Base-by-base conservation (phyloP, 2,329 filamentous ascomycete genomes). In the Akanthomyces muscarius region DNA sequence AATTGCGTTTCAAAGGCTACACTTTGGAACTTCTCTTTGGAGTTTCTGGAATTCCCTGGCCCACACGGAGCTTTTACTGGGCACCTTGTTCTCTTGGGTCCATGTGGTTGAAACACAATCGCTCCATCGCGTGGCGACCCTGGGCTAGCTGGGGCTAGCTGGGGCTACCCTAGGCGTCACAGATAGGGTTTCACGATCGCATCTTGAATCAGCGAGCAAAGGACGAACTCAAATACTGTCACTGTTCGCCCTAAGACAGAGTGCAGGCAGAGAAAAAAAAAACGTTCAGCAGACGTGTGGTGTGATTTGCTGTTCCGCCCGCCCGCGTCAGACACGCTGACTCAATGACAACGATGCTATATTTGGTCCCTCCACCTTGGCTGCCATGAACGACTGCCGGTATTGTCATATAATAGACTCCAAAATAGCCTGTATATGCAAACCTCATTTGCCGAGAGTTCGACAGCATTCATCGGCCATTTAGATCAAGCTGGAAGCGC, bases 141-240 rank as follows among this genome's bases (percentile, higher is more conserved):
- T 8, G 4, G 4, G 11, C 47, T 25, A 6, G 47, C 2, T 16
- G 47, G 38, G 33, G 18, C 41, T 25, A 55, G 33, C 53, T 21
- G 50, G 45, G 45, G 44, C 21, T 47, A 48, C 50, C 38, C 58
- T 28, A 23, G 48, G n/a, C n/a, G 59, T 61, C 59, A 30, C 59
- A 61, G 16, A 55, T 61, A 14, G 28, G 51, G 59, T 61, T 61
- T 61, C 59, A 61, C 42, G 50, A 48, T 54, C 28, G 47, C 25
- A 44, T 47, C 41, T 36, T 41, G 30, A 54, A 38, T 61, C 59
- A 55, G 18, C 36, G 21, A 41, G 47, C 38, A 53, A 25, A 30
- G 16, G 18, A 41, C 14, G 28, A 53, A 53, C 50, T 28, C 38
- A 10, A 44, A 45, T 5, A 51, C 50, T 36, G 25, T 18, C 23